Evolutionary conservation across 345 rosid species (phyloP).

Genomic region (Xanthoceras sorbifolium): DNA sequence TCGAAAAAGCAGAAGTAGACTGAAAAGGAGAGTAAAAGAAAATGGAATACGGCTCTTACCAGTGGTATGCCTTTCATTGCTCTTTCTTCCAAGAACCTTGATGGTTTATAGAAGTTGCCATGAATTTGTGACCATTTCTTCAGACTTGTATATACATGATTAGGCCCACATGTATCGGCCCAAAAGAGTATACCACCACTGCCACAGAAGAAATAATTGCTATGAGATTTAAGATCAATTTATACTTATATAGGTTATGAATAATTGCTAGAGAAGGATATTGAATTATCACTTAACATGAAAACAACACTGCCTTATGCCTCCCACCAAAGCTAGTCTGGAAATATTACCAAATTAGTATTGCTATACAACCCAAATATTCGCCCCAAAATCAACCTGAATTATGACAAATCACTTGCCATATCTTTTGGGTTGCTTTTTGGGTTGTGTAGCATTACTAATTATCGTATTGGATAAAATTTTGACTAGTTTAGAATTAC

Average conservation of each 20-base stretch:
- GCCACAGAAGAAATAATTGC: conserved; percentile 22
- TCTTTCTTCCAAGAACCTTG: conserved; percentile 85
- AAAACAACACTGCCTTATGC: neutral
- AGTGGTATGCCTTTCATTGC: conserved; percentile 65
- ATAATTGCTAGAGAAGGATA: neutral
- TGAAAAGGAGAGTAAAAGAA: neutral
- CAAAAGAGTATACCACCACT: conserved; percentile 94
- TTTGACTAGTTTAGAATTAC: neutral
- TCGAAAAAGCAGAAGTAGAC: neutral
- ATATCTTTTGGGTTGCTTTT: neutral
- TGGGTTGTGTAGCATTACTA: neutral
- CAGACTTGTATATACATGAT: conserved; percentile 60
- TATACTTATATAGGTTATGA: neutral
- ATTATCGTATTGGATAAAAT: neutral
- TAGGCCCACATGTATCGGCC: conserved; percentile 77
- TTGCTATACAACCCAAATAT: neutral
- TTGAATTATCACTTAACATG: neutral
- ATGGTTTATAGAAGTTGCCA: conserved; percentile 74
- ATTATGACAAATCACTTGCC: neutral
- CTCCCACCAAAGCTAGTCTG: neutral
- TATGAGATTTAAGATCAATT: neutral
- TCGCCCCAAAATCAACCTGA: neutral
- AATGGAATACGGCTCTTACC: conserved; percentile 44
- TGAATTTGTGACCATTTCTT: conserved; percentile 70
- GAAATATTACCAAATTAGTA: neutral